Conservation (phyloP, 352 stramenopile genomes). For the Globisporangium splendens region DNA sequence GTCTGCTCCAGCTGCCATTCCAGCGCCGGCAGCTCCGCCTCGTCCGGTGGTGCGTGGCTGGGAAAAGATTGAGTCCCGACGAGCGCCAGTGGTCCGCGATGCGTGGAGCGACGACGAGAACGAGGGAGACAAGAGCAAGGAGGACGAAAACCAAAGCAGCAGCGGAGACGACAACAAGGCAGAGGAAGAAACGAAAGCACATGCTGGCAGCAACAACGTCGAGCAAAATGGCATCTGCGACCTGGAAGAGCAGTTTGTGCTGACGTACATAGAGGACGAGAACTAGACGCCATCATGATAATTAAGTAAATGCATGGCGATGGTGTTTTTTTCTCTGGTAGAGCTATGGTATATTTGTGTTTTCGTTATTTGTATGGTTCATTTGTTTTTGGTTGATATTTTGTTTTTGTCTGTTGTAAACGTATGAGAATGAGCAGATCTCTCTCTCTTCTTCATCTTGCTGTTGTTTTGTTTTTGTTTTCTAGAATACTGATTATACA, state of each 20-base stretch:
- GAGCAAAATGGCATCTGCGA: conserved; percentile 5
- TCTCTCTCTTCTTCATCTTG: conserved; percentile 5
- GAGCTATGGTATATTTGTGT: neutral
- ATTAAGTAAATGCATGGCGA: neutral
- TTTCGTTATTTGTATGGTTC: neutral
- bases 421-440: neutral
- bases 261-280: conserved; percentile 22
- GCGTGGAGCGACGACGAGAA: conserved; percentile 79
- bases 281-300: conserved; percentile 1
- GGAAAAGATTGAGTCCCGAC: conserved; percentile 61
- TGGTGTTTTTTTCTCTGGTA: neutral
- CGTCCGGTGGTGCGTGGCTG: conserved; percentile 42
- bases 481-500: conserved; percentile 3
- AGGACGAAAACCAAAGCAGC: conserved; percentile 9
- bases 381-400: neutral
- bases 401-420: too few relatives aligned
- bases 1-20: conserved; percentile 13
- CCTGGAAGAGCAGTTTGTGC: conserved; percentile 13
- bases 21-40: conserved; percentile 15
- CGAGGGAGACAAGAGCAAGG: conserved; percentile 5
- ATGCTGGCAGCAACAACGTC: conserved; percentile 15
- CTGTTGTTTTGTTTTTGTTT: conserved; percentile 1
- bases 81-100: conserved; percentile 43
- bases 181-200: conserved; percentile 12
- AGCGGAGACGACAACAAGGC: conserved; percentile 11